Conservation (phyloP, 805 yeast genomes). For the Wickerhamomyces strasburgensis region DNA sequence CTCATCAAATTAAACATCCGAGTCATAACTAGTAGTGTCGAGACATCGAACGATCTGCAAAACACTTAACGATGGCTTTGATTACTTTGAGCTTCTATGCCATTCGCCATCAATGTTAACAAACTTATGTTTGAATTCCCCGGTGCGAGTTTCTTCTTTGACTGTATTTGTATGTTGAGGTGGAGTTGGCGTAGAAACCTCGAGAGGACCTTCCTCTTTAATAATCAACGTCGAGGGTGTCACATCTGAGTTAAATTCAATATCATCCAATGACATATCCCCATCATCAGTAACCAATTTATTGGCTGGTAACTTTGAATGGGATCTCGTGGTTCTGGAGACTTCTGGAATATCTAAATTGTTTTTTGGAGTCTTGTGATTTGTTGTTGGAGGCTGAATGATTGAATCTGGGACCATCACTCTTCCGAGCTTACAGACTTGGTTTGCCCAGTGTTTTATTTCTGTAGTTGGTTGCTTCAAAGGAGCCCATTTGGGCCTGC, state of each 20-base stretch:
- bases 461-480: slow-evolving; percentile 48
- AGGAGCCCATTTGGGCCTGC: slow-evolving; percentile 61
- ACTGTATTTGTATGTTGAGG: neutral
- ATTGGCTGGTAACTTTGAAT: slow-evolving; percentile 8
- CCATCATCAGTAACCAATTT: slow-evolving; percentile 16
- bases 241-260: neutral
- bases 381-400: slow-evolving; percentile 12
- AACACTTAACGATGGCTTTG: too few species aligned
- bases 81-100: too few species aligned
- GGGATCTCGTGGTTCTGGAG: slow-evolving; percentile 18
- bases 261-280: slow-evolving; percentile 15
- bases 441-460: slow-evolving; percentile 58
- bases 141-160: neutral
- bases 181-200: slow-evolving; percentile 8
- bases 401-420: slow-evolving; percentile 48
- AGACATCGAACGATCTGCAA: neutral
- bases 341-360: slow-evolving; percentile 5
- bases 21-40: too few species aligned
- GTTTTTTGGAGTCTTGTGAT: neutral
- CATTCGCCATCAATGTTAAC: slow-evolving; percentile 16
- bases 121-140: slow-evolving; percentile 15
- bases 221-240: slow-evolving; percentile 1
- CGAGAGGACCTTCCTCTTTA: slow-evolving; percentile 8
- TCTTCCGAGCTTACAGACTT: slow-evolving; percentile 56
- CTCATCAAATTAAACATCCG: too few species aligned